These are phyloP conservation scores for Aspergillus niger DNA, from an alignment of 2,329 filamentous ascomycete species.

Conservation along the genomic window DNA sequence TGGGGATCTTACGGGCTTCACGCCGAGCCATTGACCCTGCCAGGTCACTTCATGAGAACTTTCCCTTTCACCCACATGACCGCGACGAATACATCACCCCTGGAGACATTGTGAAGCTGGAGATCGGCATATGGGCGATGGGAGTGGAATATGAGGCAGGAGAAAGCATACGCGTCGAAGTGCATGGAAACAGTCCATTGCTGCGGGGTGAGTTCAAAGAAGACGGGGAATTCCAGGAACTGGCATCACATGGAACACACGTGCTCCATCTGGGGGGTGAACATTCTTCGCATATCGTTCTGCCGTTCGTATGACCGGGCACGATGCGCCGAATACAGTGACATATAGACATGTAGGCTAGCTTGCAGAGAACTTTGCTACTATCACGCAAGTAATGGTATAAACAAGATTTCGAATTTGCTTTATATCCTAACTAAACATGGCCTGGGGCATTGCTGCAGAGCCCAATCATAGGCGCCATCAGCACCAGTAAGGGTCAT, in stretches of 20 bases:
- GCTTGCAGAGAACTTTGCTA: not conserved
- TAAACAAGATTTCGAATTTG: not conserved
- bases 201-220: slow-evolving; percentile 10
- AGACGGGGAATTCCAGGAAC: slow-evolving; percentile 7
- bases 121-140: slow-evolving; percentile 13
- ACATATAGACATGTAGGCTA: too few species aligned
- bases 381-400: not conserved
- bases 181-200: slow-evolving; percentile 11
- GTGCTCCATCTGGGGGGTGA: not conserved
- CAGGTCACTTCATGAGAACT: slow-evolving; percentile 10
- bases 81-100: not conserved
- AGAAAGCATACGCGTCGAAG: slow-evolving; percentile 10
- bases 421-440: not conserved
- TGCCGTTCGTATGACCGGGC: slow-evolving; percentile 2
- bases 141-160: slow-evolving; percentile 12
- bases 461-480: slow-evolving; percentile 19
- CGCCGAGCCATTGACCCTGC: slow-evolving; percentile 7
- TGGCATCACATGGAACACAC: slow-evolving; percentile 10
- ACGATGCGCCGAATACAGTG: too few species aligned
- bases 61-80: slow-evolving; percentile 12
- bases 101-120: slow-evolving; percentile 7
- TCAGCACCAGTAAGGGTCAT: slow-evolving; percentile 13
- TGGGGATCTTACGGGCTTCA: slow-evolving; percentile 10
- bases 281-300: not conserved
- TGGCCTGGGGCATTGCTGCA: not conserved